Base-by-base conservation (phyloP, 306 rosid genomes). In the Amphicarpaea edgeworthii region DNA sequence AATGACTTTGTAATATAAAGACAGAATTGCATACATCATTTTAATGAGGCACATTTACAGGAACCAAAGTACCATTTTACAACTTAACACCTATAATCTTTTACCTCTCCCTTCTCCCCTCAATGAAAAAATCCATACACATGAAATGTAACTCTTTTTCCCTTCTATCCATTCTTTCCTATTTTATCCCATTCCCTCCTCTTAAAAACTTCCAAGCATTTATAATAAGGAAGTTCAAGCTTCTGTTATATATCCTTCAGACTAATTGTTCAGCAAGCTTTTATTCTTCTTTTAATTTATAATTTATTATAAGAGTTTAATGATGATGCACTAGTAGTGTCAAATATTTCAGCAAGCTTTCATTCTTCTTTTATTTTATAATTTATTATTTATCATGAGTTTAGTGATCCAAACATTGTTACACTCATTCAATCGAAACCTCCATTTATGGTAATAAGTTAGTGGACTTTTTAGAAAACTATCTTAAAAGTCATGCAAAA, bases 51-150 rank as follows among this genome's bases (percentile, higher is more conserved):
- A 38, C 28, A 37, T 50, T 24, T 74, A 41, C 6, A 19, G 23
- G 47, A 7, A 58, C 37, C n/a, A n/a, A 46, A 73, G 41, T 43
- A 57, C 30, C 75, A 67, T 46, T 66, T 54, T 42, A 26, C 66
- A 49, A 68, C 30, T 38, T 68, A 2, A 81, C 15, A 53, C 63
- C 59, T 15, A 45, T 43, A n/a, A 67, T 14, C 10, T 5, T 46
- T 24, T 12, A 47, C 64, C 59, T 21, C 14, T 72, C 51, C 61
- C 16, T 12, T 68, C 47, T 47, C 15, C 64, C 66, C 72, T 58
- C 17, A 21, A 42, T 55, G 30, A 26, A 54, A 19, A 60, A 79
- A 65, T n/a, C 43, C 47, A 70, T 46, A 15, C 50, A 15, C 2
- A 16, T 41, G 14, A 70, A 60, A 59, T 9, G 41, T 7, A 66